Evolutionary conservation across 805 yeast genomes (phyloP).

Genomic region (Monosporozyma aerobia): DNA sequence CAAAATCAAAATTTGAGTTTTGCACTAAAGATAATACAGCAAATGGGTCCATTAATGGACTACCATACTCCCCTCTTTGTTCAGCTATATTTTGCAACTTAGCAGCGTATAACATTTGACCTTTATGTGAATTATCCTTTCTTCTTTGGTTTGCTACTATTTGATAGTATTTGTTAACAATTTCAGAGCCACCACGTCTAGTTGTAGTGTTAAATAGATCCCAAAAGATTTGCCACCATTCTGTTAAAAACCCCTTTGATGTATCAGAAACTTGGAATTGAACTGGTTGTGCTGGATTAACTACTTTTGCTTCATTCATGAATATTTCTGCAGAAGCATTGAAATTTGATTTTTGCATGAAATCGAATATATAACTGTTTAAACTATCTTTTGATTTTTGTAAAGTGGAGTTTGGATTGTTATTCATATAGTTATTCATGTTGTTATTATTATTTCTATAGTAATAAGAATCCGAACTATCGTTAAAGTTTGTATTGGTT

Average conservation of each 20-base stretch:
- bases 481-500: not conserved
- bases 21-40: not conserved
- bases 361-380: constrained; percentile 81
- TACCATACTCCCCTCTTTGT: constrained; percentile 30
- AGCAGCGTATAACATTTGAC: constrained; percentile 36
- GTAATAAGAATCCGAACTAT: not conserved
- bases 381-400: constrained; percentile 2
- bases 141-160: constrained; percentile 49
- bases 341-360: constrained; percentile 63
- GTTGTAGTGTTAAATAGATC: constrained; percentile 80
- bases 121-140: constrained; percentile 44
- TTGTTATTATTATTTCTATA: not conserved
- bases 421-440: not conserved
- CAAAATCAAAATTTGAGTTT: not conserved
- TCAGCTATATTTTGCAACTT: constrained; percentile 36
- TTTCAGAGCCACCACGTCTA: constrained; percentile 48
- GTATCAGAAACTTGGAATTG: constrained; percentile 41
- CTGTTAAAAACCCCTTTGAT: constrained; percentile 77
- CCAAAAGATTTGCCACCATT: constrained; percentile 97
- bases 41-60: constrained; percentile 24
- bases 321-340: constrained; percentile 65
- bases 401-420: not conserved
- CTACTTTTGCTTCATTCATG: constrained; percentile 64
- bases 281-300: constrained; percentile 19
- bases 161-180: constrained; percentile 65